Evolutionary conservation across 768 basidiomycete genomes (phyloP).

Genomic region (Boletus huronensis): DNA sequence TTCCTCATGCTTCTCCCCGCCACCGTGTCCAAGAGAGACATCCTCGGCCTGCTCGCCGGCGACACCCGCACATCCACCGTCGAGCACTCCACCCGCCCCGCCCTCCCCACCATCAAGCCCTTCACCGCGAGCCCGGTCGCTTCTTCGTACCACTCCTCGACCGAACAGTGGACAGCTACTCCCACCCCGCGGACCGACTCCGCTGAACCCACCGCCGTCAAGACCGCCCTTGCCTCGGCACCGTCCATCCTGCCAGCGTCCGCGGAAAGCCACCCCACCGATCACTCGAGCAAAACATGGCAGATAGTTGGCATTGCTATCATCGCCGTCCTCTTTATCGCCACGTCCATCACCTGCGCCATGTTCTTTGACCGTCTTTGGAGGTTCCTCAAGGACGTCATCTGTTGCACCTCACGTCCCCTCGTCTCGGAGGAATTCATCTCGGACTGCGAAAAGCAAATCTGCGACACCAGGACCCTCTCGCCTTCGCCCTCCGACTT

Average conservation of each 20-base stretch:
- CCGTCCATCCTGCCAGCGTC: conserved; percentile 6
- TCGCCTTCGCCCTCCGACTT: conserved; percentile 4
- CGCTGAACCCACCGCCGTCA: neutral
- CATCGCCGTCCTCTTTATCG: conserved; percentile 59
- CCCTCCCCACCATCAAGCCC: neutral
- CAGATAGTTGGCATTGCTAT: conserved; percentile 67
- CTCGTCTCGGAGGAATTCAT: conserved; percentile 51
- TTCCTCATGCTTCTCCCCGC: neutral
- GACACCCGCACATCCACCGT: too few species aligned
- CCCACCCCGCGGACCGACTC: neutral
- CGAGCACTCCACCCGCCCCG: neutral
- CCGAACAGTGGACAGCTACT: neutral
- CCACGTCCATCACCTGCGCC: conserved; percentile 49
- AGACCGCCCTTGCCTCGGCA: neutral
- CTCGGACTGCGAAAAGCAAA: conserved; percentile 60
- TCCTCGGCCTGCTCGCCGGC: conserved; percentile 18
- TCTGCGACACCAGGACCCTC: conserved; percentile 43
- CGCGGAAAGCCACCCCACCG: conserved; percentile 20
- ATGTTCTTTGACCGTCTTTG: conserved; percentile 74
- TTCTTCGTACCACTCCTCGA: neutral
- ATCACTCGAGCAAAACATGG: conserved; percentile 52
- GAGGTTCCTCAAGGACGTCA: conserved; percentile 52
- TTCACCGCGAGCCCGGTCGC: neutral
- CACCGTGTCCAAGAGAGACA: neutral
- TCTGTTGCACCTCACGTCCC: conserved; percentile 37